These are phyloP conservation scores for Punica granatum DNA, from an alignment of 345 rosid genomes.

Conservation along the genomic window DNA sequence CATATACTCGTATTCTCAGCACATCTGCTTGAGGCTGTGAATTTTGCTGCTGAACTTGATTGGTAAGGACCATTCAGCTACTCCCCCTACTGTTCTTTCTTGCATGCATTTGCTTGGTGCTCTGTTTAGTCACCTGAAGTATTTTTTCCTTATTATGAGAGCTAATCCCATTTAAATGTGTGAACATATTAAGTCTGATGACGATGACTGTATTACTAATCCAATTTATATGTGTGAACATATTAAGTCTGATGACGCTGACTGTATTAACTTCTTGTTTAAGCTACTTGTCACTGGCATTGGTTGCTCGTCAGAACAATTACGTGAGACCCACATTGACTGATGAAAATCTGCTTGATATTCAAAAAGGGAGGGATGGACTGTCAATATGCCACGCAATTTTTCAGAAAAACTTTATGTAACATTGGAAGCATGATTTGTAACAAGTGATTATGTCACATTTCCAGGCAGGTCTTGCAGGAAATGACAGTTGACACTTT, in stretches of 20 bases:
- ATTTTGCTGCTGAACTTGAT: conserved; percentile 88
- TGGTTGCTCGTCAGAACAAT: conserved; percentile 86
- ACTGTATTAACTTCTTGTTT: conserved; percentile 6
- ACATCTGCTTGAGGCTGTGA: conserved; percentile 73
- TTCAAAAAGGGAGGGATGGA: conserved; percentile 77
- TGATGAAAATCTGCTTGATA: conserved; percentile 56
- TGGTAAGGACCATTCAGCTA: conserved; percentile 44
- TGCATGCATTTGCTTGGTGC: background rate
- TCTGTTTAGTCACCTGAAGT: no score
- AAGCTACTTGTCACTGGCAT: conserved; percentile 78
- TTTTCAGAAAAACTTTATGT: background rate
- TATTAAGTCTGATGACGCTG: no score
- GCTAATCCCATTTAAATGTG: background rate
- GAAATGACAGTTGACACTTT: conserved; percentile 96
- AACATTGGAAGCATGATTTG: background rate
- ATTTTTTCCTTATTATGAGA: background rate
- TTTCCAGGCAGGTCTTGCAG: conserved; percentile 87
- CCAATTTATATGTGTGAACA: no score
- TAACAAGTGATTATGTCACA: background rate
- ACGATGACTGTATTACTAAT: no score
- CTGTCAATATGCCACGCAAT: background rate
- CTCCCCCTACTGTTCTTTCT: background rate
- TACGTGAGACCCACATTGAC: conserved; percentile 83
- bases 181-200: no score
- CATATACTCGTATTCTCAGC: conserved; percentile 58